Evolutionary conservation across 140 eudicot species (phyloP).

Genomic region (Flaveria floridana): DNA sequence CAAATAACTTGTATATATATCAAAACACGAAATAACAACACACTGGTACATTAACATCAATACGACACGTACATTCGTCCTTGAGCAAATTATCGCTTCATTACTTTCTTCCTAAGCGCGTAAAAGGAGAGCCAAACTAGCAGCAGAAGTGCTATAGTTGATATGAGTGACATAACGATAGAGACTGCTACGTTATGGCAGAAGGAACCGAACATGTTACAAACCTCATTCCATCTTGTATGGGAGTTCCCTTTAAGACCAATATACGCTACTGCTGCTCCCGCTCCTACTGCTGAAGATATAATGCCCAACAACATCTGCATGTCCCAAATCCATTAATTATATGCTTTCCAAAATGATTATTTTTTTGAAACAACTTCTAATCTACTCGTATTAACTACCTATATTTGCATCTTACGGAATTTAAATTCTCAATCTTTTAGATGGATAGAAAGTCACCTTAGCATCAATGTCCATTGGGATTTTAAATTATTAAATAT

Average conservation of each 20-base stretch:
- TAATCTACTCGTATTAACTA: no score
- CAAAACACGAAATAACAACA: background rate
- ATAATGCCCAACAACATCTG: background rate
- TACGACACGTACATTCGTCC: no score
- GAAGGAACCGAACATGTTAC: constrained; percentile 45
- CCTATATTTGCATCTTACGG: no score
- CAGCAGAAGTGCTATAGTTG: constrained; percentile 44
- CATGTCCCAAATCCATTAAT: background rate
- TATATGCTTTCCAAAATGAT: no score
- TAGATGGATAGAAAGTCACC: no score
- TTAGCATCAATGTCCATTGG: no score
- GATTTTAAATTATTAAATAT: no score
- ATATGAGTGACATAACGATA: constrained; percentile 33
- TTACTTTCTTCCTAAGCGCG: constrained; percentile 43
- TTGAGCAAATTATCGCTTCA: constrained; percentile 25
- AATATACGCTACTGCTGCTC: constrained; percentile 47
- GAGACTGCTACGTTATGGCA: constrained; percentile 54
- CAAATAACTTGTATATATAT: background rate
- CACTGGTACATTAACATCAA: no score
- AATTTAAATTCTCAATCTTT: no score
- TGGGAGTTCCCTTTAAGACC: constrained; percentile 65
- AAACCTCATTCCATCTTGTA: constrained; percentile 48
- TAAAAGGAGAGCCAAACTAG: constrained; percentile 50
- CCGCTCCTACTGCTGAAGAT: background rate
- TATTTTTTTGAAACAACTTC: no score